Evolutionary conservation across 2,329 filamentous ascomycete species (phyloP).

Genomic region (Fusarium sambucinum): DNA sequence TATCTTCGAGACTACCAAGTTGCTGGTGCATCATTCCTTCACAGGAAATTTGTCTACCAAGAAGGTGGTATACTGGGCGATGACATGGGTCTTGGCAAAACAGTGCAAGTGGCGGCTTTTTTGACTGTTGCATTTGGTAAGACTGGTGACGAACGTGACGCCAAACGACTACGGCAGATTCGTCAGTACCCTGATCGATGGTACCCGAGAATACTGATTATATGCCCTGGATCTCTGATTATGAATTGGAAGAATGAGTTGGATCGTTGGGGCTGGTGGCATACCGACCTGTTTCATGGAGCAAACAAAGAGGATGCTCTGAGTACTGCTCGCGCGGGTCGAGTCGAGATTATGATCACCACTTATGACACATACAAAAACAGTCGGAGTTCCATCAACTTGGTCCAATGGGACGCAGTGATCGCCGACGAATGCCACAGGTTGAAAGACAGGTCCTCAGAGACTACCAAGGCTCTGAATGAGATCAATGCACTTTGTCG

Average conservation of each 20-base stretch:
- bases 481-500: slow-evolving; percentile 91
- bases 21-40: slow-evolving; percentile 84
- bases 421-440: slow-evolving; percentile 94
- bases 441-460: slow-evolving; percentile 83
- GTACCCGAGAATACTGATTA: slow-evolving; percentile 83
- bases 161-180: slow-evolving; percentile 88
- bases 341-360: slow-evolving; percentile 91
- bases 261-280: slow-evolving; percentile 95
- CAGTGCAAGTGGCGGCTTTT: slow-evolving; percentile 94
- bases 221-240: slow-evolving; percentile 90
- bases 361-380: slow-evolving; percentile 93
- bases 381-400: slow-evolving; percentile 79
- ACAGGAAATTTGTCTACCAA: slow-evolving; percentile 90
- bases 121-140: slow-evolving; percentile 94
- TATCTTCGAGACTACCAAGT: slow-evolving; percentile 94
- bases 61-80: slow-evolving; percentile 91
- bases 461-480: slow-evolving; percentile 87
- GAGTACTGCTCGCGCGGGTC: slow-evolving; percentile 77
- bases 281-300: slow-evolving; percentile 85
- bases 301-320: slow-evolving; percentile 74
- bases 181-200: slow-evolving; percentile 72
- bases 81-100: slow-evolving; percentile 98
- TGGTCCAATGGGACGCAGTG: slow-evolving; percentile 91
- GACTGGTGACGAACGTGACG: slow-evolving; percentile 87
- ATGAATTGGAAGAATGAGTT: slow-evolving; percentile 93